These are phyloP conservation scores for Lentinus brumalis DNA, from an alignment of 768 basidiomycete species.

Conservation along the genomic window DNA sequence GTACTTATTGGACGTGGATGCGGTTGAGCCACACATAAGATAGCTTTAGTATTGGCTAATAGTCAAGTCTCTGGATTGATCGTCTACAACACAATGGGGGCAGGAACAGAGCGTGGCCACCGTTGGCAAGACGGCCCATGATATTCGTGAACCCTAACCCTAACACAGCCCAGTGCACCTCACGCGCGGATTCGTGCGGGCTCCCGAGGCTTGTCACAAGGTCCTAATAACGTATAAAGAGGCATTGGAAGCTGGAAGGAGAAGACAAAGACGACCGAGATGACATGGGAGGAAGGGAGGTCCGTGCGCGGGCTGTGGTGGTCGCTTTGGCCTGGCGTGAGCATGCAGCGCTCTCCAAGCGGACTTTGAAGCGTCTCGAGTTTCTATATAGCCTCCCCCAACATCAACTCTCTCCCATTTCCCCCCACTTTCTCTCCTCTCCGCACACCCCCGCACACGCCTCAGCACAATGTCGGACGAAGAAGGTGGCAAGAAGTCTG, in stretches of 20 bases:
- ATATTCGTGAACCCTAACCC: slow-evolving; percentile 15
- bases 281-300: slow-evolving; percentile 5
- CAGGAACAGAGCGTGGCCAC: too few relatives aligned
- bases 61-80: too few relatives aligned
- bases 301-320: slow-evolving; percentile 19
- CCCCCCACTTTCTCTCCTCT: slow-evolving; percentile 25
- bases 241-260: neutral
- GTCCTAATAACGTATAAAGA: neutral
- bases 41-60: too few relatives aligned
- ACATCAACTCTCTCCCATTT: slow-evolving; percentile 21
- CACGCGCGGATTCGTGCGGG: too few relatives aligned
- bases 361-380: slow-evolving; percentile 37
- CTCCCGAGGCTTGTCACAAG: neutral
- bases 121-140: neutral
- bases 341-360: slow-evolving; percentile 30
- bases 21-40: too few relatives aligned
- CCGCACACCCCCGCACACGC: slow-evolving; percentile 5
- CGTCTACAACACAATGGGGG: too few relatives aligned
- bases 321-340: slow-evolving; percentile 18
- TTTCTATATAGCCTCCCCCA: slow-evolving; percentile 28
- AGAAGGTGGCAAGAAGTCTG: slow-evolving; percentile 48
- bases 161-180: neutral
- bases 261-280: neutral
- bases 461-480: slow-evolving; percentile 38
- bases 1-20: too few relatives aligned